Evolutionary conservation across 495 filamentous ascomycete genomes (phyloP).

Genomic region (Lepidopterella palustris): DNA sequence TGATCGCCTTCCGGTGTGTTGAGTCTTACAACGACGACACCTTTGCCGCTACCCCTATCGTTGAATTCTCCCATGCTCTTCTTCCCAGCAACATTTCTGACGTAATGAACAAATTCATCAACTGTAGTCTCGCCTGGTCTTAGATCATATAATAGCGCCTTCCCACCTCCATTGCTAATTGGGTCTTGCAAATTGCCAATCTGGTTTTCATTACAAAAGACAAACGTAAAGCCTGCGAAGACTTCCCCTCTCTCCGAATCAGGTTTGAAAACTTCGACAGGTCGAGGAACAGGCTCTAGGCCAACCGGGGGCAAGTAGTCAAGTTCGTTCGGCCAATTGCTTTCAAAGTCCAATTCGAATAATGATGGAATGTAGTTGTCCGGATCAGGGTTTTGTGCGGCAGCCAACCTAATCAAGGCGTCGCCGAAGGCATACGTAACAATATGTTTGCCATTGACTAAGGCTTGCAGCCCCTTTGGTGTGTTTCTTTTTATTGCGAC

Average conservation of each 20-base stretch:
- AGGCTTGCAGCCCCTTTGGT: constrained; percentile 73
- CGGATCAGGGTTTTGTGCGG: constrained; percentile 47
- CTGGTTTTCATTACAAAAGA: constrained; percentile 77
- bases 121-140: constrained; percentile 60
- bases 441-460: constrained; percentile 75
- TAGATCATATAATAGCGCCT: constrained; percentile 61
- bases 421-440: constrained; percentile 71
- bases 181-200: constrained; percentile 66
- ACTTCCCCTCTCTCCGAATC: constrained; percentile 58
- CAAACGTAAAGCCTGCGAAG: constrained; percentile 81
- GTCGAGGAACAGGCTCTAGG: constrained; percentile 62
- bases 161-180: constrained; percentile 76
- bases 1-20: constrained; percentile 52
- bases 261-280: constrained; percentile 59
- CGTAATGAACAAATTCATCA: constrained; percentile 69
- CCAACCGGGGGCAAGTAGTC: constrained; percentile 67
- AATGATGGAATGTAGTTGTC: constrained; percentile 46
- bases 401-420: constrained; percentile 41
- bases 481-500: constrained; percentile 79
- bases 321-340: constrained; percentile 68
- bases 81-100: constrained; percentile 65
- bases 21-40: constrained; percentile 75
- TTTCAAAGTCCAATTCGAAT: constrained; percentile 79
- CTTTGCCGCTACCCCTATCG: constrained; percentile 51
- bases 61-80: constrained; percentile 60